phyloP scores from a whole-genome alignment of 2,329 filamentous ascomycete genomes.

The Ascochyta rabiei region DNA sequence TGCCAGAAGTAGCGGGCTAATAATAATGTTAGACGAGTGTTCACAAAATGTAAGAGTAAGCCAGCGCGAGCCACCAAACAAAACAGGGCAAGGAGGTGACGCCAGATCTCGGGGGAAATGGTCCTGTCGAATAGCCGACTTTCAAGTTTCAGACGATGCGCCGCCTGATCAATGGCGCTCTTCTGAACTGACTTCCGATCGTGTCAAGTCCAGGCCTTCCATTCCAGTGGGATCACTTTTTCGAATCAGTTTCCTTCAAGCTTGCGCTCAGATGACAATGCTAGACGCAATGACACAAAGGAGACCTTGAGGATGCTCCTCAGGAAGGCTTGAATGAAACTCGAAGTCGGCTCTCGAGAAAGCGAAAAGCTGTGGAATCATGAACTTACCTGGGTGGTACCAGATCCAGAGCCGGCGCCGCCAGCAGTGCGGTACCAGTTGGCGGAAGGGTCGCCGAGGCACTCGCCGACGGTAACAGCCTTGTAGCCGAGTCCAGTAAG shows the following conservation, averaged over 20 bases:
- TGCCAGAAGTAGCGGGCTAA: slow-evolving; percentile 22
- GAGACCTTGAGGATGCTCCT: slow-evolving; percentile 11
- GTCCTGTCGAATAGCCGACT: slow-evolving; percentile 6
- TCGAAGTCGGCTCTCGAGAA: slow-evolving; percentile 12
- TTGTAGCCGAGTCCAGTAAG: slow-evolving; percentile 50
- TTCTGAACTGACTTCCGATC: slow-evolving; percentile 6
- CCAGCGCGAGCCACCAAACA: slow-evolving; percentile 8
- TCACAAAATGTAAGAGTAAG: slow-evolving; percentile 4
- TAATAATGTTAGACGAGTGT: slow-evolving; percentile 4
- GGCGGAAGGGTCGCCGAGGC: slow-evolving; percentile 51
- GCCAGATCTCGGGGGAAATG: slow-evolving; percentile 6
- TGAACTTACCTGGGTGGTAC: slow-evolving; percentile 18
- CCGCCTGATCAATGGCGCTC: slow-evolving; percentile 8
- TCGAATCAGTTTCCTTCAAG: slow-evolving; percentile 17
- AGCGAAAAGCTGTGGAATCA: slow-evolving; percentile 6
- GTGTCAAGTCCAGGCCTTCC: slow-evolving; percentile 10
- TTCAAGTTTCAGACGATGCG: slow-evolving; percentile 9
- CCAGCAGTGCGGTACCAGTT: slow-evolving; percentile 57
- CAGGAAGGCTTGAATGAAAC: slow-evolving; percentile 10
- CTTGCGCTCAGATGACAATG: slow-evolving; percentile 22
- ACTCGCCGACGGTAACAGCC: slow-evolving; percentile 56
- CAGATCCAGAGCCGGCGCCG: slow-evolving; percentile 26
- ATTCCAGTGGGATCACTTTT: slow-evolving; percentile 14
- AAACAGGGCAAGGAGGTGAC: slow-evolving; percentile 5
- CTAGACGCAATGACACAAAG: slow-evolving; percentile 15